phyloP scores from a whole-genome alignment of 371 early-diverging fungal genomes.

The Mucor sp. region DNA sequence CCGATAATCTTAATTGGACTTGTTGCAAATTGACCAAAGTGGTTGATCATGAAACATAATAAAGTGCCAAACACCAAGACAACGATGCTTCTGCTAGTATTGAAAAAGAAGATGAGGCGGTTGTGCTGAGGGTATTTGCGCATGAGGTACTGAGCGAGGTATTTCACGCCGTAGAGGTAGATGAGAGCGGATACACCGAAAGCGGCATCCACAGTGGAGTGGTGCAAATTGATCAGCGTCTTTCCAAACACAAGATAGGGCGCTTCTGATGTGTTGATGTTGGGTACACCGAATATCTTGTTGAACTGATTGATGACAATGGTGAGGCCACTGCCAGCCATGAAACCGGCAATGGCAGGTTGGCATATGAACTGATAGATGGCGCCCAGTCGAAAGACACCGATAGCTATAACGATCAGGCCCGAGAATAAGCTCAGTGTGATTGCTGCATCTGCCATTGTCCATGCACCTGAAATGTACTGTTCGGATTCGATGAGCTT shows the following conservation, averaged over 20 bases:
- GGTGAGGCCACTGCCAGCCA: constrained; percentile 73
- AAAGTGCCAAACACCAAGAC: constrained; percentile 79
- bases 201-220: constrained; percentile 57
- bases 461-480: constrained; percentile 39
- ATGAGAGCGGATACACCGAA: constrained; percentile 61
- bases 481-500: constrained; percentile 44
- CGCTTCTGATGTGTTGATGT: constrained; percentile 62
- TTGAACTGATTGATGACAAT: constrained; percentile 82
- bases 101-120: constrained; percentile 51
- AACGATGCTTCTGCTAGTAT: constrained; percentile 67
- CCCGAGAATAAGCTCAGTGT: constrained; percentile 68
- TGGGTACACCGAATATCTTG: constrained; percentile 71
- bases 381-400: constrained; percentile 76
- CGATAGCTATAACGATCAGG: constrained; percentile 63
- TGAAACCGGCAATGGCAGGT: constrained; percentile 75
- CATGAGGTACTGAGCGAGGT: constrained; percentile 39
- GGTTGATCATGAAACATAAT: constrained; percentile 68
- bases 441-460: constrained; percentile 40
- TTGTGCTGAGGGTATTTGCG: constrained; percentile 36
- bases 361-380: constrained; percentile 84
- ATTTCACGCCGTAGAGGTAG: constrained; percentile 46
- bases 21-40: constrained; percentile 27
- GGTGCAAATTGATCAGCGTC: constrained; percentile 47
- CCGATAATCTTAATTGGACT: constrained; percentile 67
- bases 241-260: constrained; percentile 64